These are phyloP conservation scores for Porphyrellus cyaneotinctus DNA, from an alignment of 768 basidiomycete genomes.

Conservation along the genomic window DNA sequence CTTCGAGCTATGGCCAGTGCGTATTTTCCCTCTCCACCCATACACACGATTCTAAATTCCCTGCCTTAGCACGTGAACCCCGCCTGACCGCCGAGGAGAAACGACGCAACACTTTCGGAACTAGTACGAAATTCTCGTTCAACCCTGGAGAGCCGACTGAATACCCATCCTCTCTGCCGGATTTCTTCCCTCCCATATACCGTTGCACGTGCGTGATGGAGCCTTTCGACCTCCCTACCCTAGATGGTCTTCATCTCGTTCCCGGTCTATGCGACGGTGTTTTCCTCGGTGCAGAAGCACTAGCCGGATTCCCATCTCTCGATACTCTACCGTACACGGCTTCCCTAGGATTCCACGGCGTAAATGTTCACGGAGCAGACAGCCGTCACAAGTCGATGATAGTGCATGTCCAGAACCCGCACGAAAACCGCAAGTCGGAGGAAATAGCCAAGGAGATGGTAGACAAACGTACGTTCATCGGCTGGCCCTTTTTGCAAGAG, in stretches of 20 bases:
- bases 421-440: conserved; percentile 62
- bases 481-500: conserved; percentile 96
- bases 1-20: conserved; percentile 77
- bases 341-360: conserved; percentile 76
- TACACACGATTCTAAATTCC: neutral
- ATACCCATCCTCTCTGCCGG: conserved; percentile 90
- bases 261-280: conserved; percentile 89
- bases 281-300: conserved; percentile 73
- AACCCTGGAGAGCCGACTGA: conserved; percentile 54
- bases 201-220: conserved; percentile 79
- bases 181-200: conserved; percentile 88
- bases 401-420: conserved; percentile 73
- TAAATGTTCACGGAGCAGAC: conserved; percentile 90
- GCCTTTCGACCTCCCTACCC: conserved; percentile 82
- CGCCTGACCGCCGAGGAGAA: conserved; percentile 74
- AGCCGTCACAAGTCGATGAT: conserved; percentile 93
- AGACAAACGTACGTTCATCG: conserved; percentile 71
- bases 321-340: conserved; percentile 81
- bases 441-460: conserved; percentile 74
- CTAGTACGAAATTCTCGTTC: conserved; percentile 76
- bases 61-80: conserved; percentile 62
- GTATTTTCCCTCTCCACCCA: neutral
- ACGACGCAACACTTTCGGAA: conserved; percentile 70
- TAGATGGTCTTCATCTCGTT: conserved; percentile 79
- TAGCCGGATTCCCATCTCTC: conserved; percentile 96